Conservation (phyloP, 306 rosid species). For the Gleditsia sinensis region DNA sequence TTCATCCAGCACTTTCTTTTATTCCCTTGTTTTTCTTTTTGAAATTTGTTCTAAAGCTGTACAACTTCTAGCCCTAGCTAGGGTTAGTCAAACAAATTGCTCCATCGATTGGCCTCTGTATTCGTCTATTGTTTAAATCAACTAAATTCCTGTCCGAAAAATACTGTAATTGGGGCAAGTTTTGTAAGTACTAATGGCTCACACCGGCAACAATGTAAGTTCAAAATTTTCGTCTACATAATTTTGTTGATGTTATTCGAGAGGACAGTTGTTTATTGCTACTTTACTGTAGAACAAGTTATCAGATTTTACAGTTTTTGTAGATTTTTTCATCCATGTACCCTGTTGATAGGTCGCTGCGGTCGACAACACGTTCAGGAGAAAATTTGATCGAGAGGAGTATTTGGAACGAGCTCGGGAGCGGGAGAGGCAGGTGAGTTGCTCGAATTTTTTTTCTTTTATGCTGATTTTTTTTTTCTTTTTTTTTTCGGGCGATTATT, state of each 20-base stretch:
- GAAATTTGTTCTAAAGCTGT: not conserved
- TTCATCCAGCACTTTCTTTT: not conserved
- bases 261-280: not conserved
- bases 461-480: not conserved
- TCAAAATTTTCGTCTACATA: not conserved
- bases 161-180: not conserved
- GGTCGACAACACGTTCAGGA: slow-evolving; percentile 92
- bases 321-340: not conserved
- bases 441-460: not conserved
- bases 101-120: not conserved
- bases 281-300: not conserved
- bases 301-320: not conserved
- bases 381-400: slow-evolving; percentile 95
- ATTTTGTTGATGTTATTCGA: not conserved
- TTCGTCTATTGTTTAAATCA: not conserved
- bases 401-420: slow-evolving; percentile 92
- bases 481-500: slow-evolving; percentile 19
- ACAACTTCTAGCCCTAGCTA: not conserved
- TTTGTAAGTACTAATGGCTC: slow-evolving; percentile 50
- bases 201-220: slow-evolving; percentile 69
- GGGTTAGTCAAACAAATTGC: slow-evolving; percentile 34
- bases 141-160: not conserved
- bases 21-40: not conserved
- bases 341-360: slow-evolving; percentile 56
- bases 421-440: slow-evolving; percentile 77